A percentile compares a stretch with the other conserved stretches of the same genome.
phyloP scores from a whole-genome alignment of 129 eudicot genomes.

The Glebionis coronaria region DNA sequence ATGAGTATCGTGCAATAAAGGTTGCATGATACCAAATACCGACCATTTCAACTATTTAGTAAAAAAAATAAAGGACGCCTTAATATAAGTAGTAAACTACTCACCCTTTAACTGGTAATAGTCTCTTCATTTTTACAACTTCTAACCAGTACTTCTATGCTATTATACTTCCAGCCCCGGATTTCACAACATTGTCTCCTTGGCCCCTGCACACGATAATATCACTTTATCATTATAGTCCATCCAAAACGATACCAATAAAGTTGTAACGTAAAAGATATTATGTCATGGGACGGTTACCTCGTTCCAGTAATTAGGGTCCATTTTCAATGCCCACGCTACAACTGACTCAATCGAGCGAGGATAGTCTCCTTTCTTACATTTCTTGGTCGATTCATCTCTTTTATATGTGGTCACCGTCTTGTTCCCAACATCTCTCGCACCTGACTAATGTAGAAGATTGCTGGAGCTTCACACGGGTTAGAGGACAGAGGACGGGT shows the following conservation, averaged over 20 bases:
- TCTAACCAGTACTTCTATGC: constrained; percentile 52
- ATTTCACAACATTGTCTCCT: constrained; percentile 77
- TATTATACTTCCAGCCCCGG: constrained; percentile 32
- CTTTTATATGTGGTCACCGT: constrained; percentile 47
- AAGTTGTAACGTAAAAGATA: too few species aligned
- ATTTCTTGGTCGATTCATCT: constrained; percentile 25
- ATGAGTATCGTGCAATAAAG: background rate
- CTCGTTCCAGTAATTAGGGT: constrained; percentile 52
- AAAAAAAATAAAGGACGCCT: background rate
- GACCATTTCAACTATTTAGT: background rate
- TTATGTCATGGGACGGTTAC: constrained; percentile 21
- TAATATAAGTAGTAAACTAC: background rate
- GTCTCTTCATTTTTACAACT: constrained; percentile 53
- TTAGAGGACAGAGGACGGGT: constrained; percentile 54
- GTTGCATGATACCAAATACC: constrained; percentile 3
- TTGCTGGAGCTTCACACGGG: constrained; percentile 57
- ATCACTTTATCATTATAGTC: background rate
- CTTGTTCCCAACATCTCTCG: constrained; percentile 42
- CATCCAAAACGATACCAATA: background rate
- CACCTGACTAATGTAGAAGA: constrained; percentile 44
- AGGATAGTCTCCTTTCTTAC: constrained; percentile 43
- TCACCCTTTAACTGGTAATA: constrained; percentile 31
- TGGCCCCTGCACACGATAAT: constrained; percentile 46
- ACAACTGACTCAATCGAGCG: constrained; percentile 42
- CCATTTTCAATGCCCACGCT: constrained; percentile 57